phyloP scores from a whole-genome alignment of 2,329 filamentous ascomycete species.

The Diaporthe longicolla region DNA sequence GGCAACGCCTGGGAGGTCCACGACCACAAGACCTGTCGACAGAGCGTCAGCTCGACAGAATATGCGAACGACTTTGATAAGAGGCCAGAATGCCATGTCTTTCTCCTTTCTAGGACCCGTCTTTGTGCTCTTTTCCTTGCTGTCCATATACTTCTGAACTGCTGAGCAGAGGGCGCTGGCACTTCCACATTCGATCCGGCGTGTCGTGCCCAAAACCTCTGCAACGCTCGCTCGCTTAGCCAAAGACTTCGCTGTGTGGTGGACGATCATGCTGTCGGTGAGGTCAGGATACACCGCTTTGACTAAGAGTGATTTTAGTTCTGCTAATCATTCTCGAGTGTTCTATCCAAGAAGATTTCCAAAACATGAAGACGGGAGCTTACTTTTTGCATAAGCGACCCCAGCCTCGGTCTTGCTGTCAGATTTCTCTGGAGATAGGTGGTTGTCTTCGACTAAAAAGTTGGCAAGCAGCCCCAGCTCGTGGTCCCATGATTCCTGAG shows the following conservation, averaged over 20 bases:
- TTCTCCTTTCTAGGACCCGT: slow-evolving; percentile 44
- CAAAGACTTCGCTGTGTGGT: slow-evolving; percentile 30
- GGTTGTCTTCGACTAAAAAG: slow-evolving; percentile 52
- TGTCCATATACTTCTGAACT: slow-evolving; percentile 67
- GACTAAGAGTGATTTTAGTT: too few relatives aligned
- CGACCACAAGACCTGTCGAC: slow-evolving; percentile 52
- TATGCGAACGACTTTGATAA: slow-evolving; percentile 64
- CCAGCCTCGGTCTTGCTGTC: slow-evolving; percentile 52
- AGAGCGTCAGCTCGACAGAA: background rate
- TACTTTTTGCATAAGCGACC: slow-evolving; percentile 65
- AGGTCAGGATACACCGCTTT: slow-evolving; percentile 33
- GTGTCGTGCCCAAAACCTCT: slow-evolving; percentile 7
- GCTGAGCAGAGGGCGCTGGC: slow-evolving; percentile 29
- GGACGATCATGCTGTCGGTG: slow-evolving; percentile 56
- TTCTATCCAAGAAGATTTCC: too few relatives aligned
- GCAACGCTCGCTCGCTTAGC: slow-evolving; percentile 30
- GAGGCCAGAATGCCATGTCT: slow-evolving; percentile 59
- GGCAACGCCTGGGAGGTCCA: slow-evolving; percentile 69
- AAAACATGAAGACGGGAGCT: slow-evolving; percentile 51
- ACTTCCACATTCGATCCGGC: background rate
- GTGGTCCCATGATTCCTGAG: slow-evolving; percentile 63
- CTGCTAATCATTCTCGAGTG: too few relatives aligned
- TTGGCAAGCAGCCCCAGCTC: slow-evolving; percentile 65
- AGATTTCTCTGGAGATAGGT: slow-evolving; percentile 5
- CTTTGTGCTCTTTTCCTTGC: slow-evolving; percentile 58